Percentiles rank a stretch among this genome's conserved stretches.
Conservation (phyloP, 495 filamentous ascomycete genomes). For the Podospora tetraspora region DNA sequence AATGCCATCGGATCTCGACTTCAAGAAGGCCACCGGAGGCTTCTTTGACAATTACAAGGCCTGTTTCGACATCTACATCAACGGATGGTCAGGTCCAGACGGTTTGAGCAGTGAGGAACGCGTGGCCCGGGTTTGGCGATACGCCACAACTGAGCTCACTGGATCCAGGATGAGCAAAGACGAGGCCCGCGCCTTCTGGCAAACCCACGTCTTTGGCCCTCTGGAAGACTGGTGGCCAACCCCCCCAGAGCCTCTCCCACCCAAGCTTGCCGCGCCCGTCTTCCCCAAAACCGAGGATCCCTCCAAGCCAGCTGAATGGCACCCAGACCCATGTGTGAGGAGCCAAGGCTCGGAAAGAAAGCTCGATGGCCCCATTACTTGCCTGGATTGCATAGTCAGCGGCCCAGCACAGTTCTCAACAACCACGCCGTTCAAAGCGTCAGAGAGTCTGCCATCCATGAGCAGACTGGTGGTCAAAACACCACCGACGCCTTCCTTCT, state of each 20-base stretch:
- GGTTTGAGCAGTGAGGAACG: conserved; percentile 4
- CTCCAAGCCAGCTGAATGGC: conserved; percentile 17
- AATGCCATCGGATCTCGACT: conserved; percentile 14
- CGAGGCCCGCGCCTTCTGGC: conserved; percentile 20
- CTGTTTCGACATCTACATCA: conserved; percentile 18
- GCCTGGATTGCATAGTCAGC: background rate
- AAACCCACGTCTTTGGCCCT: background rate
- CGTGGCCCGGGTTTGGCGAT: conserved; percentile 12
- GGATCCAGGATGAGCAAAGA: conserved; percentile 9
- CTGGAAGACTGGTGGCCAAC: background rate
- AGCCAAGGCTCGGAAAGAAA: background rate
- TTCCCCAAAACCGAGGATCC: conserved; percentile 11
- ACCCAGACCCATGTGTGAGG: conserved; percentile 12
- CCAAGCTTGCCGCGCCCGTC: background rate
- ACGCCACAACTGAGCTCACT: conserved; percentile 16
- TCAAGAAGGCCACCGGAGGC: conserved; percentile 7
- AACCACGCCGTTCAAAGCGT: too few species aligned
- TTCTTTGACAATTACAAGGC: conserved; percentile 21
- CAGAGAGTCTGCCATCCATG: background rate
- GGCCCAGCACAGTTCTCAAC: background rate
- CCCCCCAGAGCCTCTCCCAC: background rate
- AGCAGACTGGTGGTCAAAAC: background rate
- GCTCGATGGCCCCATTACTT: background rate
- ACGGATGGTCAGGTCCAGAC: background rate
- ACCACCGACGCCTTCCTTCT: background rate